Evolutionary conservation across 129 eudicot genomes (phyloP).

Genomic region (Tagetes erecta): DNA sequence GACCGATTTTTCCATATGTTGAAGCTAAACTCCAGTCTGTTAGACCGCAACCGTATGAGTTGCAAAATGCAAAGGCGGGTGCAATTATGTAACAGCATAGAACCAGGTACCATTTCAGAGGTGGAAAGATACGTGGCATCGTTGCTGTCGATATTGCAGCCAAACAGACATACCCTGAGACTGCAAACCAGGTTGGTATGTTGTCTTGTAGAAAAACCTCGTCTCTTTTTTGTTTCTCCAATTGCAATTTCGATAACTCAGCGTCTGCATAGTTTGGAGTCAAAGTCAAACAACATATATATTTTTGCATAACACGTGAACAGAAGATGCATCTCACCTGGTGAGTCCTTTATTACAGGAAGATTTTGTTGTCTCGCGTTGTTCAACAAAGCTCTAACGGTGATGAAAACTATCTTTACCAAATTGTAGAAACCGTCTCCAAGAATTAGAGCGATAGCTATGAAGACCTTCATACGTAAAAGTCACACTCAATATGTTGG

Average conservation of each 20-base stretch:
- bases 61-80: conserved; percentile 8
- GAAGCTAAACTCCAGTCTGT: conserved; percentile 18
- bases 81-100: conserved; percentile 10
- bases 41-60: conserved; percentile 11
- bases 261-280: conserved; percentile 12
- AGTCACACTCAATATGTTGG: not conserved
- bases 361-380: not conserved
- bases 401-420: conserved; percentile 9
- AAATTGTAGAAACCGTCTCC: conserved; percentile 9
- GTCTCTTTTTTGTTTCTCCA: conserved; percentile 3
- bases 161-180: conserved; percentile 10
- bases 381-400: not conserved
- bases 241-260: not conserved
- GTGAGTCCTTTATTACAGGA: not conserved
- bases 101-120: conserved; percentile 12
- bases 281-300: not conserved
- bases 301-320: not conserved
- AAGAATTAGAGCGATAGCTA: conserved; percentile 7
- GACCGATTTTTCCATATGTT: conserved; percentile 8
- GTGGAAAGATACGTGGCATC: conserved; percentile 7
- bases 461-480: not conserved
- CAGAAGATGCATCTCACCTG: not conserved
- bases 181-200: conserved; percentile 11
- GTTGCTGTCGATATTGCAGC: conserved; percentile 10
- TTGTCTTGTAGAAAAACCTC: conserved; percentile 9